Evolutionary conservation across 2,329 filamentous ascomycete genomes (phyloP), one percentile per base, ranked within the genome.

Genomic region (Trichoderma sp.): DNA sequence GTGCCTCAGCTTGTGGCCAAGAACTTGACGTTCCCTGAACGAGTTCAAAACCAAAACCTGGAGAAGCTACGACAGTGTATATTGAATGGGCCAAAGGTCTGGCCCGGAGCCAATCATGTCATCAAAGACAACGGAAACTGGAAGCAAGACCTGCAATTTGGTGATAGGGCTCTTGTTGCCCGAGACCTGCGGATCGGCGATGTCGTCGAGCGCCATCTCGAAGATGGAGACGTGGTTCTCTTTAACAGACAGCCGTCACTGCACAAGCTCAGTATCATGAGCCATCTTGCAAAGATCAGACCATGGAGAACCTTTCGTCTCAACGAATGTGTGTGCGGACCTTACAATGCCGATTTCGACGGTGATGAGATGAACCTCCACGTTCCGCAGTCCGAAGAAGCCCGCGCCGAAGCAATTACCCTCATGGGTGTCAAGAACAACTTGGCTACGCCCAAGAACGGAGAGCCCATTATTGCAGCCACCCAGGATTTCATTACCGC

Each of bases 291-390:
- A 80, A 98, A 98, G 84, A 91, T 99, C 66, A 91, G 97, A 67
- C 97, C 96, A 0, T 97, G 97, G 92, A 92, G 95, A 83, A 99
- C 97, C 0, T 98, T 99, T 83, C 93, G 97, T 73, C 89, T 99
- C 21, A 99, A 99, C 82, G 97, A 99, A 83, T 99, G 97, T 90
- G 97, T 98, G 1, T 99, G 97, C 85, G 95, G 94, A 77, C 97
- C 97, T 4, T 99, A 99, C 88, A 99, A 99, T 80, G 97, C 97
- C 74, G 97, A 99, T 90, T 99, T 99, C 79, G 97, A 99, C 81
- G 97, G 97, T 76, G 97, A 99, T 80, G 97, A 99, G 84, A 99
- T 99, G 97, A 99, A 99, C 80, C 86, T 99, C 65, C 97, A 99
- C 85, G 95, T 99, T 18, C 97, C 97, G 2, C 97, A 99, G 83